These are phyloP conservation scores for Trichoderma parareesei DNA, from an alignment of 495 filamentous ascomycete species.

Conservation along the genomic window DNA sequence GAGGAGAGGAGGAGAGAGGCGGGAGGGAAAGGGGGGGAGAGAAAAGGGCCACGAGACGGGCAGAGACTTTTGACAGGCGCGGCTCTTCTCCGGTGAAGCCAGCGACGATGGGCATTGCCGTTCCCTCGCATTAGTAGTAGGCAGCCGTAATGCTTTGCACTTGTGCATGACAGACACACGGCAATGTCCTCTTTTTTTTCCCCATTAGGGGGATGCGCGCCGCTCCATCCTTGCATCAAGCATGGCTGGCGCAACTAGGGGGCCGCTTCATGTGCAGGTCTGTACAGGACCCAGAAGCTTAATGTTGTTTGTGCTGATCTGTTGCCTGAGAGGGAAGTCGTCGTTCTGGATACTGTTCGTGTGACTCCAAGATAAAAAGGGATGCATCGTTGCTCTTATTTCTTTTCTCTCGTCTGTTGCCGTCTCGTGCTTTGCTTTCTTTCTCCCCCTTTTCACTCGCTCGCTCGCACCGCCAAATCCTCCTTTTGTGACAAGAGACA, in stretches of 20 bases:
- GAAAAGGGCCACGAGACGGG: too few species aligned
- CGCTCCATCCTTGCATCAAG: slow-evolving; percentile 3
- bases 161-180: not conserved
- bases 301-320: slow-evolving; percentile 2
- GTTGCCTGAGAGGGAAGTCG: not conserved
- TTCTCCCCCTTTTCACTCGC: not conserved
- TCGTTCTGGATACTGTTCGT: not conserved
- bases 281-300: slow-evolving; percentile 2
- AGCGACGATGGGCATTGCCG: not conserved
- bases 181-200: not conserved
- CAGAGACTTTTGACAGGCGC: not conserved
- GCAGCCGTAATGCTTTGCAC: not conserved
- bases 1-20: too few species aligned
- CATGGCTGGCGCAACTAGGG: not conserved
- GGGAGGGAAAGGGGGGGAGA: too few species aligned
- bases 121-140: not conserved
- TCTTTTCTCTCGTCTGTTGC: not conserved
- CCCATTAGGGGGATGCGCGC: not conserved
- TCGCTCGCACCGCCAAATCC: not conserved
- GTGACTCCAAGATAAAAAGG: too few species aligned
- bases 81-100: not conserved
- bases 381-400: not conserved
- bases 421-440: not conserved
- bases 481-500: not conserved
- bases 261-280: not conserved